Evolutionary conservation across 1,284 basidiomycete genomes (phyloP).

Genomic region (Wallemia ichthyophaga): DNA sequence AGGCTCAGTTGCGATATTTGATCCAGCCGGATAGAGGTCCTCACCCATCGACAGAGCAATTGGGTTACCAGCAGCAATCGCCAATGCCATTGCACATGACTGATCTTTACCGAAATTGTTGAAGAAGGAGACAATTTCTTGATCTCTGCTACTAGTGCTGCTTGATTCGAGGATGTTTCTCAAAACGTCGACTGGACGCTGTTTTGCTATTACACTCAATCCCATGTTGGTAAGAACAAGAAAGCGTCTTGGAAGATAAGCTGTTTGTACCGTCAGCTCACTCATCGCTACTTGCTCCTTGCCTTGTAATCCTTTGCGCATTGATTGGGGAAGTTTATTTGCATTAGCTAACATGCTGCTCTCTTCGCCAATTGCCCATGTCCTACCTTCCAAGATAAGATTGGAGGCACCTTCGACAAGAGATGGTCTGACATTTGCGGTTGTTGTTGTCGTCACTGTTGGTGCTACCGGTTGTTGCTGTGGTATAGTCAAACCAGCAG

Average conservation of each 20-base stretch:
- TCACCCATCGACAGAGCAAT: constrained; percentile 1
- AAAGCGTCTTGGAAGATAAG: constrained; percentile 39
- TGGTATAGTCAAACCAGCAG: not conserved
- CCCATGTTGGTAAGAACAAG: constrained; percentile 62
- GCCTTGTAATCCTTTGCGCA: constrained; percentile 21
- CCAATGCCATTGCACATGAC: constrained; percentile 69
- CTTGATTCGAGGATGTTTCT: constrained; percentile 18
- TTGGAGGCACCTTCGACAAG: constrained; percentile 43
- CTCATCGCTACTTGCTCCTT: constrained; percentile 24
- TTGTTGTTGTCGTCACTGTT: constrained; percentile 16
- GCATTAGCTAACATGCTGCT: constrained; percentile 7
- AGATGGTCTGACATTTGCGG: constrained; percentile 23
- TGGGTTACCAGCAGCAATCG: constrained; percentile 20
- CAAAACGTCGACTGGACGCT: constrained; percentile 52
- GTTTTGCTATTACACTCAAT: constrained; percentile 48
- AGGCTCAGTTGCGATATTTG: constrained; percentile 1
- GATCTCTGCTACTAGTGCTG: constrained; percentile 6
- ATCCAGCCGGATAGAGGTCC: constrained; percentile 2
- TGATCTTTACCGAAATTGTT: constrained; percentile 57
- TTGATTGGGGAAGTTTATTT: constrained; percentile 22
- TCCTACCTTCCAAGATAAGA: constrained; percentile 42
- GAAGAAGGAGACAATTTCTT: constrained; percentile 8
- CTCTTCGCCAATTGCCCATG: constrained; percentile 37
- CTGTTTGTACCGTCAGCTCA: constrained; percentile 50
- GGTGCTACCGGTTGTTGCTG: constrained; percentile 3